A percentile compares a stretch with the other conserved stretches of the same genome.
Evolutionary conservation across 2,329 filamentous ascomycete genomes (phyloP).

Genomic region (Tolypocladium tropicale): DNA sequence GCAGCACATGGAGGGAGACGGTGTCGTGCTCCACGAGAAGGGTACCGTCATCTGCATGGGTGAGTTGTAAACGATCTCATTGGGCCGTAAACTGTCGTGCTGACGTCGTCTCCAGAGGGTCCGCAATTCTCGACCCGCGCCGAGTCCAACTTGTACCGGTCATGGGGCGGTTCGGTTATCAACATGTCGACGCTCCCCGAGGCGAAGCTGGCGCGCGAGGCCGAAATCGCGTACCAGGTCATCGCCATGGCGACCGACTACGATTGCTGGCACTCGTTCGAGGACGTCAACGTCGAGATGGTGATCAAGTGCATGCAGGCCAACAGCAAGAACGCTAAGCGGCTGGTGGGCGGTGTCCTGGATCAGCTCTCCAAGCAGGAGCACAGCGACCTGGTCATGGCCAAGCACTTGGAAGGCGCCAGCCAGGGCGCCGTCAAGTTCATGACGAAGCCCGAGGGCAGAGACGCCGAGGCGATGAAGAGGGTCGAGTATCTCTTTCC

Average conservation of each 20-base stretch:
- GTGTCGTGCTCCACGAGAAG: constrained; percentile 71
- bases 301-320: constrained; percentile 94
- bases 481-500: constrained; percentile 84
- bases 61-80: constrained; percentile 28
- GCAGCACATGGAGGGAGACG: constrained; percentile 65
- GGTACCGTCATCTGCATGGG: constrained; percentile 90
- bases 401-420: constrained; percentile 70
- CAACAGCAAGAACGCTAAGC: constrained; percentile 79
- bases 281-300: constrained; percentile 89
- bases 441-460: constrained; percentile 72
- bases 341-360: constrained; percentile 76
- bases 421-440: constrained; percentile 68
- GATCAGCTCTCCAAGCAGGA: constrained; percentile 75
- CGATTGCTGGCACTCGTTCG: constrained; percentile 87
- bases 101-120: constrained; percentile 54
- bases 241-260: constrained; percentile 99
- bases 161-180: constrained; percentile 89
- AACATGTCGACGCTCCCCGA: constrained; percentile 97
- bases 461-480: constrained; percentile 63
- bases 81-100: not conserved
- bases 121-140: constrained; percentile 95
- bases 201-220: constrained; percentile 90
- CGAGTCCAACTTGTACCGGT: constrained; percentile 89
- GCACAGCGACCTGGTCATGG: constrained; percentile 63
- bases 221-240: constrained; percentile 94